Base-by-base conservation (phyloP, 1,284 basidiomycete species). In the Pseudozyma sp. region DNA sequence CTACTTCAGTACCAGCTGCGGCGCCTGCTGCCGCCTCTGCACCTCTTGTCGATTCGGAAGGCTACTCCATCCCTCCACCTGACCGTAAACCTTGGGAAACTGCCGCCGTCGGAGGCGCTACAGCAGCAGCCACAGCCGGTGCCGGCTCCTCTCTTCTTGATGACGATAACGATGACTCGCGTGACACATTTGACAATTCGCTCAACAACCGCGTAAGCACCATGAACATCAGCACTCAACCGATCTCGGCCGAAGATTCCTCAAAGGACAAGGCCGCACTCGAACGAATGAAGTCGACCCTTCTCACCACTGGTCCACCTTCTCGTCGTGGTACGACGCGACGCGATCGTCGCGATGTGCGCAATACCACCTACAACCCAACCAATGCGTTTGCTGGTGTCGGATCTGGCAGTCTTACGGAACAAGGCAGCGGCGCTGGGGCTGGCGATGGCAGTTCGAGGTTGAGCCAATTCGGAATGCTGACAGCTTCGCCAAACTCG, bases 51-150 rank as follows among this genome's bases (percentile, higher is more conserved):
- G 88, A 89, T 53, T 80, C 82, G 0, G 87, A 88, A 52, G 88
- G 88, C 7, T 89, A 85, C 85, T 87, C 87, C 11, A 86, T 88
- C 11, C 87, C 88, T 14, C 88, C 88, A 0, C 82, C 86, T 1
- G 87, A 88, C 70, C 82, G 86, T 51, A 86, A 82, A 64, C 86
- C 86, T 1, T 88, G 86, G 88, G 87, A 82, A 77, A 56, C 64
- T 1, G 50, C 59, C 8, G 62, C 44, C 13, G 45, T 47, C 11
- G 58, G 36, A 12, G 60, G 44, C 11, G 57, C 47, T 10, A 43
- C 42, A 13, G 56, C 25, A 3, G 53, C 53, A 19, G 57, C 19
- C 4, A 42, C 34, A 18, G 36, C 61, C 16, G 52, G 9, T 5
- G 42, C 49, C 7, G 62, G 52, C 34, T 76, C 65, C 14, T 80